Percentiles rank a stretch among this genome's conserved stretches.
Conservation (phyloP, 805 yeast species). For the Barnettozyma californica region DNA sequence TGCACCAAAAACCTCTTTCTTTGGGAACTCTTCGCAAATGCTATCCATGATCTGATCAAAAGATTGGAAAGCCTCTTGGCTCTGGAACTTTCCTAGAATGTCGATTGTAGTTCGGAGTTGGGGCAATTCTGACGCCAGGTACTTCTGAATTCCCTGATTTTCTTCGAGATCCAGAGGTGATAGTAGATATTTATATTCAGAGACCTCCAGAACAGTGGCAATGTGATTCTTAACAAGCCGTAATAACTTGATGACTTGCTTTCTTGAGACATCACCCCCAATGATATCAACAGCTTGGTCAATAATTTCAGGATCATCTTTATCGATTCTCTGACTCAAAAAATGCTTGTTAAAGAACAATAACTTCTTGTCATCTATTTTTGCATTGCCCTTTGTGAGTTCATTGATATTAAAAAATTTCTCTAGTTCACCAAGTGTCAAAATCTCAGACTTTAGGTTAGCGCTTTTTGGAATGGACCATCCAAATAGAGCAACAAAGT, state of each 20-base stretch:
- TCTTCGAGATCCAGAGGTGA: constrained; percentile 18
- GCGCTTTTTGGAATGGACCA: constrained; percentile 78
- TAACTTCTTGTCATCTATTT: constrained; percentile 76
- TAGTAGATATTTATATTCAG: constrained; percentile 46
- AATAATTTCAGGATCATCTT: constrained; percentile 34
- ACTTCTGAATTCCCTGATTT: constrained; percentile 9
- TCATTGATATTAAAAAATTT: constrained; percentile 57
- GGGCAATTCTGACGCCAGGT: background rate
- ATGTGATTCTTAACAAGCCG: constrained; percentile 43
- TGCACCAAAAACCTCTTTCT: constrained; percentile 47
- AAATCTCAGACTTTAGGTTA: constrained; percentile 50
- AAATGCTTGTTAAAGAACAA: constrained; percentile 73
- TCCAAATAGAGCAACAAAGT: constrained; percentile 86
- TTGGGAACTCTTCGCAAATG: constrained; percentile 20
- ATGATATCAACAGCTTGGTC: constrained; percentile 25
- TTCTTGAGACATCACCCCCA: constrained; percentile 19
- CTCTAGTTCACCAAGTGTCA: constrained; percentile 46
- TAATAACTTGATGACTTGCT: constrained; percentile 37
- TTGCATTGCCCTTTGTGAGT: constrained; percentile 89
- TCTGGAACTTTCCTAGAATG: constrained; percentile 14
- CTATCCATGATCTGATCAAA: constrained; percentile 4
- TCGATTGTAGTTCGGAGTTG: constrained; percentile 6
- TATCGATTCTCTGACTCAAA: constrained; percentile 39
- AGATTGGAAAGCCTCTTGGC: constrained; percentile 1
- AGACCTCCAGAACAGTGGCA: constrained; percentile 49